phyloP scores from a whole-genome alignment of 1,139 yeast genomes.

The Candida freyschussii region DNA sequence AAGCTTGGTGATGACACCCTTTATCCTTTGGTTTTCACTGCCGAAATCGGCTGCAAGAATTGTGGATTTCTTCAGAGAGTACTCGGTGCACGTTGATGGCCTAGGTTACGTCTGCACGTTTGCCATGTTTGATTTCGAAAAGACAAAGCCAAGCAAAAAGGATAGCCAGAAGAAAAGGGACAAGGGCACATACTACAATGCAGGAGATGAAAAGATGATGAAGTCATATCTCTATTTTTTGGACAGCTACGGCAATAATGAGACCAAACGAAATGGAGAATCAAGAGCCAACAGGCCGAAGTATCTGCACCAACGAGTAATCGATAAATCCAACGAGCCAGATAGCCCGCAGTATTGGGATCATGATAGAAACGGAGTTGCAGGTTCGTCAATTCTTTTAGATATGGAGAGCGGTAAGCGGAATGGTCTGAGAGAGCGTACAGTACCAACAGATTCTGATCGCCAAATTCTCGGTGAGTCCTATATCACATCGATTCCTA shows the following conservation, averaged over 20 bases:
- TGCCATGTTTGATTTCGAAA: conserved; percentile 79
- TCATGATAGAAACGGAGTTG: not conserved
- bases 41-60: conserved; percentile 70
- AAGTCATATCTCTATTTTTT: conserved; percentile 83
- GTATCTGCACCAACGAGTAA: conserved; percentile 21
- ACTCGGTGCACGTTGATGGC: conserved; percentile 87
- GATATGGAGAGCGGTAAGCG: conserved; percentile 1
- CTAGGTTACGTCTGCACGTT: conserved; percentile 90
- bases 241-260: conserved; percentile 65
- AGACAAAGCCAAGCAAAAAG: conserved; percentile 33
- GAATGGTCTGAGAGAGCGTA: conserved; percentile 8
- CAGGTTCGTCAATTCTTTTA: no score
- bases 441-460: conserved; percentile 3
- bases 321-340: conserved; percentile 6
- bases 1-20: conserved; percentile 80
- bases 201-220: conserved; percentile 84
- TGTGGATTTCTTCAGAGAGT: conserved; percentile 86
- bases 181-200: conserved; percentile 39
- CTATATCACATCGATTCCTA: conserved; percentile 28
- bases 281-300: conserved; percentile 10
- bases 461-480: conserved; percentile 24
- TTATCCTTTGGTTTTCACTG: conserved; percentile 77
- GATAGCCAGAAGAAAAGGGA: conserved; percentile 16
- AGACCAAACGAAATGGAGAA: conserved; percentile 30
- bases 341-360: conserved; percentile 1